Evolutionary conservation across 1,284 basidiomycete species (phyloP).

Genomic region (Inonotus hispidus): DNA sequence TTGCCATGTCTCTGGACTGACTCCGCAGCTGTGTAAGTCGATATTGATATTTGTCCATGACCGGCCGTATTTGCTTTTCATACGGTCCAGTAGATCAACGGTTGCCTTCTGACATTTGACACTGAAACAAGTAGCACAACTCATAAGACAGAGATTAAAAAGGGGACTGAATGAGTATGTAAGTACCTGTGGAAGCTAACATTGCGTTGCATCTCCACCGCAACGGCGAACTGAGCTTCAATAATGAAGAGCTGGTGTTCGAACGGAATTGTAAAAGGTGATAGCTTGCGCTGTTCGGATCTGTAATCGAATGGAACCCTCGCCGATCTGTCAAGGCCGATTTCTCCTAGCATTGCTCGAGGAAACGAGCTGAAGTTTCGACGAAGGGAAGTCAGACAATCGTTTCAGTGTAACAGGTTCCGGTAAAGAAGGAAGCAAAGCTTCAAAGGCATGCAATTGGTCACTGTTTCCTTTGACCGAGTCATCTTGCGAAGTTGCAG

Average conservation of each 20-base stretch:
- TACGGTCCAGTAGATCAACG: constrained; percentile 49
- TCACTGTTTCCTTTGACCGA: constrained; percentile 19
- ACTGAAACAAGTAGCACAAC: constrained; percentile 33
- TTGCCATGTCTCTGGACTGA: constrained; percentile 63
- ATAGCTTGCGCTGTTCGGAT: constrained; percentile 41
- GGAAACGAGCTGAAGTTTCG: constrained; percentile 52
- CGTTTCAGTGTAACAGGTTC: constrained; percentile 51
- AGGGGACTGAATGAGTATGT: background rate
- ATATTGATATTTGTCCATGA: constrained; percentile 59
- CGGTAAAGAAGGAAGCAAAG: constrained; percentile 53
- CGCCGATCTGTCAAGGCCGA: constrained; percentile 73
- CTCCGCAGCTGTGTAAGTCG: constrained; percentile 74
- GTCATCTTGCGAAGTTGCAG: constrained; percentile 20
- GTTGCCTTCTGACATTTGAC: constrained; percentile 68
- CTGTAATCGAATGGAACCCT: constrained; percentile 53
- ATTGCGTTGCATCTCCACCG: constrained; percentile 63
- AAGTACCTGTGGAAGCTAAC: constrained; percentile 55
- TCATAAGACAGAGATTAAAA: background rate
- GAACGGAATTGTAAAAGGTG: constrained; percentile 65
- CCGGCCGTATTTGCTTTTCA: constrained; percentile 45
- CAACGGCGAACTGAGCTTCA: constrained; percentile 73
- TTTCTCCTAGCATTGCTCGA: constrained; percentile 74
- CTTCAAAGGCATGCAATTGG: constrained; percentile 39
- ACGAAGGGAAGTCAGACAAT: constrained; percentile 50
- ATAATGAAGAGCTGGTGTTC: constrained; percentile 68